A percentile compares a stretch with the other conserved stretches of the same genome.
phyloP scores from a whole-genome alignment of 2,329 filamentous ascomycete genomes.

The Pseudodiploospora longispora region DNA sequence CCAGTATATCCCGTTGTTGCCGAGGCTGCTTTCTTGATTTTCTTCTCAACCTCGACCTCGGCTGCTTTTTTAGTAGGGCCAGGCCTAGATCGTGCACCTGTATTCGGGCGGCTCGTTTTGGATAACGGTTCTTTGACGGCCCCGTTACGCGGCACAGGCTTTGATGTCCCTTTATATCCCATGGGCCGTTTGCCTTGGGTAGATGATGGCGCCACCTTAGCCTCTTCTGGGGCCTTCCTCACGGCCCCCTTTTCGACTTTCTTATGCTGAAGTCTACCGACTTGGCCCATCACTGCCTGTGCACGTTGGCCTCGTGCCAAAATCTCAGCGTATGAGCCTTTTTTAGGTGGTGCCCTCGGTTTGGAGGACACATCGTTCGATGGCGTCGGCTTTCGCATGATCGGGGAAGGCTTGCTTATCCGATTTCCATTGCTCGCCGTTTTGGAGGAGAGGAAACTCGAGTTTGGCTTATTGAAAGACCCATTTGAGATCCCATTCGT shows the following conservation, averaged over 20 bases:
- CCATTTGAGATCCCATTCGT: constrained; percentile 11
- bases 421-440: constrained; percentile 2
- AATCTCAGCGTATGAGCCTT: constrained; percentile 67
- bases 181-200: constrained; percentile 16
- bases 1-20: constrained; percentile 60
- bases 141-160: constrained; percentile 18
- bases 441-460: constrained; percentile 3
- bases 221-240: constrained; percentile 38
- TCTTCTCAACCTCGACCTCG: constrained; percentile 40
- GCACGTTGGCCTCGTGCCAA: constrained; percentile 63
- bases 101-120: constrained; percentile 3
- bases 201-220: constrained; percentile 21
- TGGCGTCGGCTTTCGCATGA: constrained; percentile 16
- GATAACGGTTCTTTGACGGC: constrained; percentile 2
- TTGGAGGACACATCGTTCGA: constrained; percentile 31
- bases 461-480: constrained; percentile 6
- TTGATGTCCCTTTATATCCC: constrained; percentile 26
- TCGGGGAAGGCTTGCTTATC: constrained; percentile 10
- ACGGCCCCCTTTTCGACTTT: constrained; percentile 54
- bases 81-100: constrained; percentile 2
- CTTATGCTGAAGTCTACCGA: constrained; percentile 69
- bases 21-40: constrained; percentile 51
- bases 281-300: constrained; percentile 50
- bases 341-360: constrained; percentile 50
- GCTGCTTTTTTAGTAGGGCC: constrained; percentile 13